Conservation (phyloP, 2,329 filamentous ascomycete genomes). For the Fusarium caatingaense region DNA sequence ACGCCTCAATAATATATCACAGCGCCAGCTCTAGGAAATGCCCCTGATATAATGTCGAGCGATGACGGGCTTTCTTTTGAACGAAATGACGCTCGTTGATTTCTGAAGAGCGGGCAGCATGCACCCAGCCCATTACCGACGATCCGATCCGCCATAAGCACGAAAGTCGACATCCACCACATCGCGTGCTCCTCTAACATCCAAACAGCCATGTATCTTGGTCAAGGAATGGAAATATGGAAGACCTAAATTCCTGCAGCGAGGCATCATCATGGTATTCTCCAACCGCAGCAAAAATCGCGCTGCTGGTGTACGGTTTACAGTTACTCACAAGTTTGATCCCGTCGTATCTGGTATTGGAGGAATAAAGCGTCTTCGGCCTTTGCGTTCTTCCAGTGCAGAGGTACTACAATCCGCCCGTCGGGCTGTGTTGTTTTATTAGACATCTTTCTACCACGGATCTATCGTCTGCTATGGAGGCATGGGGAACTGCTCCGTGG, state of each 20-base stretch:
- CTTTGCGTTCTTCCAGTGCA: not conserved
- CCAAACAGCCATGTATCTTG: not conserved
- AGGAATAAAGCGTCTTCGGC: not conserved
- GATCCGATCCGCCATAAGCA: conserved; percentile 35
- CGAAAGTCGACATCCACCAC: conserved; percentile 9
- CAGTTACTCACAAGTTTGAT: not conserved
- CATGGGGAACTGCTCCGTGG: not conserved
- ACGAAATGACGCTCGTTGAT: not conserved
- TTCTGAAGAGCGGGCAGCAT: conserved; percentile 13
- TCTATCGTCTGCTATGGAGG: not conserved
- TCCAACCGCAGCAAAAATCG: conserved; percentile 4
- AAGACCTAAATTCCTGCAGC: not conserved
- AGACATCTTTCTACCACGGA: conserved; percentile 7
- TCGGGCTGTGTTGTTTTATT: not conserved
- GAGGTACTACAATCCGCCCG: not conserved
- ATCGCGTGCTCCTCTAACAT: not conserved
- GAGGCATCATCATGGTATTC: conserved; percentile 2
- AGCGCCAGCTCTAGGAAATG: not conserved
- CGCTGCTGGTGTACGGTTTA: conserved; percentile 16
- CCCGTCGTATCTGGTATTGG: not conserved
- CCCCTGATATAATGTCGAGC: conserved; percentile 6
- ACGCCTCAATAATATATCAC: conserved; percentile 12
- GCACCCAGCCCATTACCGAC: conserved; percentile 29
- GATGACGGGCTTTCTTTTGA: not conserved
- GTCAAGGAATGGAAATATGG: not conserved